A percentile compares a stretch with the other conserved stretches of the same genome.
Conservation (phyloP, 208 protist genomes). For the Porcisia hertigi region DNA sequence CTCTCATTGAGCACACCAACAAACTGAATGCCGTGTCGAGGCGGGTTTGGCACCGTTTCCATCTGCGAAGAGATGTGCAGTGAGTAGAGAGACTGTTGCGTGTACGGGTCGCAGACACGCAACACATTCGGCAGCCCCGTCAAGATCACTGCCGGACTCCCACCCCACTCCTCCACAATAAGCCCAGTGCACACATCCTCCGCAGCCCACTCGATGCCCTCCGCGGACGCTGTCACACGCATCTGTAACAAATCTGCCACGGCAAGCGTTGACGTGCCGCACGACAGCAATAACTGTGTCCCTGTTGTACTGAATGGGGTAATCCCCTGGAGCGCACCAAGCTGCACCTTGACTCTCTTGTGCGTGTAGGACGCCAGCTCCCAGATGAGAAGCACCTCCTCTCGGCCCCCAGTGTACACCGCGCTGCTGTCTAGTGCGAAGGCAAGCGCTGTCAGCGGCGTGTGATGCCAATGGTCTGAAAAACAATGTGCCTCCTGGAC, state of each 20-base stretch:
- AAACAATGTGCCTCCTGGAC: slow-evolving; percentile 68
- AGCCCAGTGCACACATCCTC: slow-evolving; percentile 66
- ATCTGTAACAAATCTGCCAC: slow-evolving; percentile 70
- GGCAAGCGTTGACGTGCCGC: slow-evolving; percentile 67
- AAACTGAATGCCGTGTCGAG: slow-evolving; percentile 78
- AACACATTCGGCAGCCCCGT: slow-evolving; percentile 81
- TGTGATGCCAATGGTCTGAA: slow-evolving; percentile 91
- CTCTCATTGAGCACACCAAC: slow-evolving; percentile 69
- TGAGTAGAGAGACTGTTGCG: slow-evolving; percentile 86
- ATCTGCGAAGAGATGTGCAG: slow-evolving; percentile 88
- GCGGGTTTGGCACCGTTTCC: slow-evolving; percentile 73
- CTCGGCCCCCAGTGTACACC: slow-evolving; percentile 71
- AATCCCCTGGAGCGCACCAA: slow-evolving; percentile 42
- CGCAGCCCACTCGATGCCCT: slow-evolving; percentile 85
- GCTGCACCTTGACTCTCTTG: slow-evolving; percentile 30
- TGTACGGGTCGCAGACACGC: slow-evolving; percentile 83
- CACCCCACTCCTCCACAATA: slow-evolving; percentile 74
- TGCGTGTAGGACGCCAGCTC: slow-evolving; percentile 56
- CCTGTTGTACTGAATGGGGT: slow-evolving; percentile 32
- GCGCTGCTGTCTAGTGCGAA: slow-evolving; percentile 78
- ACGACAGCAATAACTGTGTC: slow-evolving; percentile 66
- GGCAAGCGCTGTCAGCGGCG: slow-evolving; percentile 62
- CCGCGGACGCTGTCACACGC: slow-evolving; percentile 52
- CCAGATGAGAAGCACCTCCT: slow-evolving; percentile 77
- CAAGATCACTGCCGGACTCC: slow-evolving; percentile 73